Evolutionary conservation across 1,139 yeast genomes (phyloP).

Genomic region (Hansenula lynferdii): DNA sequence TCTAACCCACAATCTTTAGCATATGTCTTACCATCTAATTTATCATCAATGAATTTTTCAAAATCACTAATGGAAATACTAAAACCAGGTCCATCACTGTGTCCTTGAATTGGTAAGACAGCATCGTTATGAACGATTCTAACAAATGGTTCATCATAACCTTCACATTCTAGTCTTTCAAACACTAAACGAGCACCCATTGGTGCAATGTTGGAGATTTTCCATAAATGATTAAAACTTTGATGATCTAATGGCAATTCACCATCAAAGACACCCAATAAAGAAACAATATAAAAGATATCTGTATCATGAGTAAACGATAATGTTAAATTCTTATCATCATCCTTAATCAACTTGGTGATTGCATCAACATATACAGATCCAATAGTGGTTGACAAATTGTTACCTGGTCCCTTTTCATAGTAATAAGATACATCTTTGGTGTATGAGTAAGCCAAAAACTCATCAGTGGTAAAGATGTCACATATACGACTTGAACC

Average conservation of each 20-base stretch:
- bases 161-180: slow-evolving; percentile 40
- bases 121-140: slow-evolving; percentile 52
- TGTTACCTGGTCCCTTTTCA: slow-evolving; percentile 46
- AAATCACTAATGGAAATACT: slow-evolving; percentile 35
- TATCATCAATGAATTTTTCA: slow-evolving; percentile 9
- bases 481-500: slow-evolving; percentile 47
- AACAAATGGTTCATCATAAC: slow-evolving; percentile 22
- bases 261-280: slow-evolving; percentile 38
- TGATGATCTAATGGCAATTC: slow-evolving; percentile 29
- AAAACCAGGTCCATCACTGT: slow-evolving; percentile 49
- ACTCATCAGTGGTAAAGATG: slow-evolving; percentile 46
- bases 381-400: slow-evolving; percentile 38
- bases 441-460: slow-evolving; percentile 37
- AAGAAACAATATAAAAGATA: slow-evolving; percentile 28
- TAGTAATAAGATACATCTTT: slow-evolving; percentile 43
- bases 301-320: slow-evolving; percentile 20
- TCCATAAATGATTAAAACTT: slow-evolving; percentile 40
- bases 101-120: slow-evolving; percentile 44
- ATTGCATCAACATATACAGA: slow-evolving; percentile 47
- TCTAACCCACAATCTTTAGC: slow-evolving; percentile 12
- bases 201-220: slow-evolving; percentile 44
- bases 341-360: slow-evolving; percentile 31
- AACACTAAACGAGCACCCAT: slow-evolving; percentile 50
- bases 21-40: slow-evolving; percentile 11
- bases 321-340: slow-evolving; percentile 7